These are phyloP conservation scores for Trichoderma reesei DNA, from an alignment of 495 filamentous ascomycete genomes.

Conservation along the genomic window DNA sequence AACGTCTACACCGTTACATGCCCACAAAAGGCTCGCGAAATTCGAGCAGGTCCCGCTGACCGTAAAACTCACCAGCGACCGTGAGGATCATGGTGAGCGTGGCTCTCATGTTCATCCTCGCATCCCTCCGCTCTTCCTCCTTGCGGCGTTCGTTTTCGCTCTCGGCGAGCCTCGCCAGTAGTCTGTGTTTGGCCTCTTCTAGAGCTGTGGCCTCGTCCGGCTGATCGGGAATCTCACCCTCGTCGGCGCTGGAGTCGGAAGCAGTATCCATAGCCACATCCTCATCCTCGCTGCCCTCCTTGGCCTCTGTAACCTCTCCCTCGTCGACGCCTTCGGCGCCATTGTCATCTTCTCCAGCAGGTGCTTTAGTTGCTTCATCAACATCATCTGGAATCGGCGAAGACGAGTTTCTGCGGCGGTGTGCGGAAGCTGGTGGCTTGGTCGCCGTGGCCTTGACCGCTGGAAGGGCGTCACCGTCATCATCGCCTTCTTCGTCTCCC, in stretches of 20 bases:
- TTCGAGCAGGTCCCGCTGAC: conserved; percentile 77
- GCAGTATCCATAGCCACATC: conserved; percentile 20
- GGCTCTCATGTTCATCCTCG: conserved; percentile 37
- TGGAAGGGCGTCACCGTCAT: neutral
- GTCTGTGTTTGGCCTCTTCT: conserved; percentile 49
- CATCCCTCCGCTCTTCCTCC: conserved; percentile 16
- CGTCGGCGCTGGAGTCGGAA: conserved; percentile 17
- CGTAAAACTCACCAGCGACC: conserved; percentile 80
- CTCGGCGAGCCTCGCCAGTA: conserved; percentile 38
- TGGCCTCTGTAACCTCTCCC: conserved; percentile 15
- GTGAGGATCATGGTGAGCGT: conserved; percentile 89
- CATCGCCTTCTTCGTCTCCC: neutral
- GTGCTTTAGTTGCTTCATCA: neutral
- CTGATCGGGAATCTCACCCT: conserved; percentile 15
- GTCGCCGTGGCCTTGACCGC: neutral
- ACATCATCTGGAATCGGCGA: neutral
- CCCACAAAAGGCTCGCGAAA: conserved; percentile 48
- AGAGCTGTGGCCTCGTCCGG: conserved; percentile 33
- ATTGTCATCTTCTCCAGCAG: conserved; percentile 20
- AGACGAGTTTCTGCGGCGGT: neutral
- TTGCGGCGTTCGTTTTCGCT: conserved; percentile 6
- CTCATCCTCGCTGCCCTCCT: conserved; percentile 24
- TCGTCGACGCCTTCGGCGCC: conserved; percentile 21
- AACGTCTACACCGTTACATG: conserved; percentile 14
- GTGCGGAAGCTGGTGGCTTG: neutral